These are phyloP conservation scores for Centrapalus pauciflorus DNA, from an alignment of 129 eudicot species.

Conservation along the genomic window DNA sequence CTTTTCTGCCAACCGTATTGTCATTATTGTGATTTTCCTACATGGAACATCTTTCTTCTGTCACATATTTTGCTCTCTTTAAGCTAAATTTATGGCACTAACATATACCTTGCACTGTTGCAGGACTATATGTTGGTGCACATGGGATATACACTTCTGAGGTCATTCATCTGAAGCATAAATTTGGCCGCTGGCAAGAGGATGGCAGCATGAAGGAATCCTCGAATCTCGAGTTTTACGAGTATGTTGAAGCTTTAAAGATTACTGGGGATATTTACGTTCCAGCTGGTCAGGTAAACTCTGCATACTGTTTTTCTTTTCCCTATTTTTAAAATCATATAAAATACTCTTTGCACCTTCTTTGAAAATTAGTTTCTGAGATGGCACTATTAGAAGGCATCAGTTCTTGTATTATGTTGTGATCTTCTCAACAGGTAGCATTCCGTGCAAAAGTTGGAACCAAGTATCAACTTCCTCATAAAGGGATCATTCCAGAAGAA, in stretches of 20 bases:
- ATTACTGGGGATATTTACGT: slow-evolving; percentile 86
- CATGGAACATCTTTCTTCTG: background rate
- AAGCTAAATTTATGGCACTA: background rate
- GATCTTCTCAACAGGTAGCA: slow-evolving; percentile 58
- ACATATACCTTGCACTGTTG: slow-evolving; percentile 1
- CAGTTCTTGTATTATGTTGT: background rate
- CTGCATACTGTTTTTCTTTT: background rate
- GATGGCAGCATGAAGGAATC: slow-evolving; percentile 45
- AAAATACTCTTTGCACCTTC: background rate
- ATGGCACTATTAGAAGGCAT: too few relatives aligned
- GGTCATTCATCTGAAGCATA: slow-evolving; percentile 78
- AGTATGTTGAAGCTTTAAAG: slow-evolving; percentile 94
- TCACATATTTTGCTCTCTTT: background rate
- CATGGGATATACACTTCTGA: slow-evolving; percentile 77
- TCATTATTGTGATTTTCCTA: background rate
- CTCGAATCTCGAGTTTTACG: slow-evolving; percentile 70
- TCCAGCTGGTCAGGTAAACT: slow-evolving; percentile 91
- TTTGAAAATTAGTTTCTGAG: background rate
- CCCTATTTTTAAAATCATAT: background rate
- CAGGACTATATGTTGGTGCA: slow-evolving; percentile 90
- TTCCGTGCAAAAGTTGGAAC: slow-evolving; percentile 99
- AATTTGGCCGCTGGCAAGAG: slow-evolving; percentile 90
- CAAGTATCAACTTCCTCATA: slow-evolving; percentile 85
- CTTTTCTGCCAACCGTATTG: background rate
- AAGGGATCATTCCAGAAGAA: slow-evolving; percentile 95